Percentiles rank a stretch among this genome's conserved stretches.
phyloP scores from a whole-genome alignment of 1,139 yeast genomes.

The Hemisphaericaspora subhashii region DNA sequence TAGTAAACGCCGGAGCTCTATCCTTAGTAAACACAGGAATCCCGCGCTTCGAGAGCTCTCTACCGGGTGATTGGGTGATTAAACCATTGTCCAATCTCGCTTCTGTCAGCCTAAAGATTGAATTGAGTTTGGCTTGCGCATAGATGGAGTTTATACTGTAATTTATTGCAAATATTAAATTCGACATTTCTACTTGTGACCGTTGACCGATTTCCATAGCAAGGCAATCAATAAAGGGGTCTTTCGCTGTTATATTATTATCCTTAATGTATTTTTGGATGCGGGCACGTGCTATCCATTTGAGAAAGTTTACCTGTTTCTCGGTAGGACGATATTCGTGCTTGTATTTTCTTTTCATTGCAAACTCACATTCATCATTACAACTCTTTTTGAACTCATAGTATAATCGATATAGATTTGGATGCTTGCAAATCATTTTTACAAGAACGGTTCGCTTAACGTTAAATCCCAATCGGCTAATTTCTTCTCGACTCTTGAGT shows the following conservation, averaged over 20 bases:
- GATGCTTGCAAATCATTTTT: neutral
- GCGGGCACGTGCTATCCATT: neutral
- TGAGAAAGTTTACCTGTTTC: neutral
- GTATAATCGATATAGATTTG: neutral
- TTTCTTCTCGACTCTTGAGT: conserved; percentile 17
- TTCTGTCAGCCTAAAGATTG: neutral
- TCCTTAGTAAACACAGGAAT: no score
- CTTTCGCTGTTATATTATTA: no score
- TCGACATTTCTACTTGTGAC: neutral
- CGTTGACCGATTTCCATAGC: neutral
- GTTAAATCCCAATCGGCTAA: conserved; percentile 18
- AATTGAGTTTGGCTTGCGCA: neutral
- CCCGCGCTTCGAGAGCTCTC: no score
- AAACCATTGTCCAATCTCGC: no score
- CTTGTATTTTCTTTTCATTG: no score
- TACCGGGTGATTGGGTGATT: no score
- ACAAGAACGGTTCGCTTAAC: neutral
- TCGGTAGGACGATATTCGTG: no score
- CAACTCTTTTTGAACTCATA: neutral
- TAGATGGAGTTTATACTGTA: neutral
- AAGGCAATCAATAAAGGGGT: neutral
- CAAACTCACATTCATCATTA: no score
- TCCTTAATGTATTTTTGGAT: no score
- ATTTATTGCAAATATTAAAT: neutral
- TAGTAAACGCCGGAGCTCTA: no score